phyloP scores from a whole-genome alignment of 2,329 filamentous ascomycete genomes.

The Chalaropsis ovoidea region DNA sequence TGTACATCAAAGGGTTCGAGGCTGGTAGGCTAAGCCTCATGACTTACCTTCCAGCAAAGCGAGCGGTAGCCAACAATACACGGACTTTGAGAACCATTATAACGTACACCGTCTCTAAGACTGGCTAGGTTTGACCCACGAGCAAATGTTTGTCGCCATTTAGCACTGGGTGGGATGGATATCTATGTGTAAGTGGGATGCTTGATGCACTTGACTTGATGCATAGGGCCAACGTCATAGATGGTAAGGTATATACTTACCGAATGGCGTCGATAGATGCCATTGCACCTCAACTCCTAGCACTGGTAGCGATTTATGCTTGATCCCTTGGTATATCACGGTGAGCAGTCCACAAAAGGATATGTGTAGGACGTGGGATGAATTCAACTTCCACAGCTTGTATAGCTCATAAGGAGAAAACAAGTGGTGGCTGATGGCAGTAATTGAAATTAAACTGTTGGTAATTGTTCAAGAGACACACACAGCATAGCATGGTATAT shows the following conservation, averaged over 20 bases:
- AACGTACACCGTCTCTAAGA: constrained; percentile 54
- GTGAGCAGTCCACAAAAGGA: neutral
- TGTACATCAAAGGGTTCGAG: neutral
- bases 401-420: no score
- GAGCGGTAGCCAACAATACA: constrained; percentile 69
- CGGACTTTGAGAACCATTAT: constrained; percentile 49
- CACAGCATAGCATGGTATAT: no score
- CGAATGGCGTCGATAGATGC: constrained; percentile 9
- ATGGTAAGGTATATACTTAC: neutral
- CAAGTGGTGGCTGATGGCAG: no score
- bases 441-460: no score
- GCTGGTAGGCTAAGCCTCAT: no score
- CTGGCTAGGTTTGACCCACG: constrained; percentile 49
- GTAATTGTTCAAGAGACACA: no score
- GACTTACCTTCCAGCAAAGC: constrained; percentile 74
- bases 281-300: neutral
- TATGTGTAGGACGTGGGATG: neutral
- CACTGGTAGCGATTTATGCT: neutral
- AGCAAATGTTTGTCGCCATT: constrained; percentile 57
- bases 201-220: no score
- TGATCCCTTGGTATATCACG: no score
- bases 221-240: neutral
- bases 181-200: neutral
- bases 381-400: no score
- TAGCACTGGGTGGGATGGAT: constrained; percentile 30